Evolutionary conservation across 2,329 filamentous ascomycete genomes (phyloP), one percentile per base, ranked within the genome.

Genomic region (Trichoderma endophyticum): DNA sequence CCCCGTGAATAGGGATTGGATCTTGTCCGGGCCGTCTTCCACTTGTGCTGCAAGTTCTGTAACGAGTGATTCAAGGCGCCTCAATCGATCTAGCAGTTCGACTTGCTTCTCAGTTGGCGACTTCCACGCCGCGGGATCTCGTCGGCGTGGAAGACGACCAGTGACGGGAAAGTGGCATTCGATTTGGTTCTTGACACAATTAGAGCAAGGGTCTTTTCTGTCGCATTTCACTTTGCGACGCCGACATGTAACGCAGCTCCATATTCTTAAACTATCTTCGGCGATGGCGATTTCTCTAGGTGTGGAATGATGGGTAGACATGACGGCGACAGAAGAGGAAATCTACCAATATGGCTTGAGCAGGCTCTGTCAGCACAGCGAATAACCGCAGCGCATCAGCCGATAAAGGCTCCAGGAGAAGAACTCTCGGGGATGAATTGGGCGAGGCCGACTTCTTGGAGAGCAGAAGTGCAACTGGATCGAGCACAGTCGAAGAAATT

Each of bases 41-140:
- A 68, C 64, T 54, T 68, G 64, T 60, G 64, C 64, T 54, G 48
- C 64, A 21, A 68, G 64, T 34, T 68, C 64, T 48, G 62, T 65
- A 51, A 80, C 79, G 8, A 80, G 76, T 3, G 78, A 73, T 63
- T 80, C 79, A 0, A 80, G 75, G 1, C 79, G 76, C 7, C 80
- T 73, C 15, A 63, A 18, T 21, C 43, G 43, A n/a, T 48, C 43
- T 11, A 48, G 18, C 9, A 48, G 43, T 7, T 48, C 39, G 15
- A 8, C 43, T 21, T 48, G 43, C 18, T 48, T 48, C 43, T 48
- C 43, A n/a, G 18, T 48, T 21, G 43, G 43, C 8, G 43, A 48
- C 43, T 48, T 48, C 43, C 43, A 48, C 18, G 43, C 9, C n/a
- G 18, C 18, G 43, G 43, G 43, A 48, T 48, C 43, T 48, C 43